phyloP scores from a whole-genome alignment of 2,329 filamentous ascomycete species.

The Sarocladium strictum region DNA sequence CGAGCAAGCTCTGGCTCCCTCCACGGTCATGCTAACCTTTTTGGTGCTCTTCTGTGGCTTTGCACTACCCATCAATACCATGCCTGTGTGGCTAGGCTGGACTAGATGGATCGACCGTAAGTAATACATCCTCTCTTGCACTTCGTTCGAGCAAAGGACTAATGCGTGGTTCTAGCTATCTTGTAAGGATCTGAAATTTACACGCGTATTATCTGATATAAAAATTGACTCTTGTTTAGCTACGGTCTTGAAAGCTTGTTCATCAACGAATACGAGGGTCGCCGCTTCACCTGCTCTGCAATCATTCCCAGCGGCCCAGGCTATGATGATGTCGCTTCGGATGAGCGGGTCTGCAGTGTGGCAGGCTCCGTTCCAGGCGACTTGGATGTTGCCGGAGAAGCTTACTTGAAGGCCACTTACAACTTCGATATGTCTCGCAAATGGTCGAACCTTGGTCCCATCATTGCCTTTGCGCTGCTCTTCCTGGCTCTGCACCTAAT shows the following conservation, averaged over 20 bases:
- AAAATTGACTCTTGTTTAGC: too few relatives aligned
- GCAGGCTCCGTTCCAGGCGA: not conserved
- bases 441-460: constrained; percentile 61
- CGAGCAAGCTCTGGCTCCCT: constrained; percentile 23
- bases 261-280: constrained; percentile 60
- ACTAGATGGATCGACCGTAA: constrained; percentile 57
- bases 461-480: constrained; percentile 58
- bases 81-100: constrained; percentile 45
- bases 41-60: constrained; percentile 48
- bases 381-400: not conserved
- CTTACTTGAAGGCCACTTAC: constrained; percentile 1
- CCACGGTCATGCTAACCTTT: constrained; percentile 21
- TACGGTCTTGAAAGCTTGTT: constrained; percentile 65
- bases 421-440: constrained; percentile 11
- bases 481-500: constrained; percentile 57
- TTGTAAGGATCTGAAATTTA: not conserved
- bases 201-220: not conserved
- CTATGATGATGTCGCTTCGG: constrained; percentile 17
- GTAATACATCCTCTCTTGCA: constrained; percentile 37
- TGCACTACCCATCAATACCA: constrained; percentile 33
- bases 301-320: constrained; percentile 23
- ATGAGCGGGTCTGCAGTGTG: constrained; percentile 31
- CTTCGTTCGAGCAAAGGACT: not conserved
- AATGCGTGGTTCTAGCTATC: not conserved
- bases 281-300: constrained; percentile 43